Evolutionary conservation across 2,329 filamentous ascomycete species (phyloP), one percentile per base, ranked within the genome.

Genomic region (Botrytis fragariae): DNA sequence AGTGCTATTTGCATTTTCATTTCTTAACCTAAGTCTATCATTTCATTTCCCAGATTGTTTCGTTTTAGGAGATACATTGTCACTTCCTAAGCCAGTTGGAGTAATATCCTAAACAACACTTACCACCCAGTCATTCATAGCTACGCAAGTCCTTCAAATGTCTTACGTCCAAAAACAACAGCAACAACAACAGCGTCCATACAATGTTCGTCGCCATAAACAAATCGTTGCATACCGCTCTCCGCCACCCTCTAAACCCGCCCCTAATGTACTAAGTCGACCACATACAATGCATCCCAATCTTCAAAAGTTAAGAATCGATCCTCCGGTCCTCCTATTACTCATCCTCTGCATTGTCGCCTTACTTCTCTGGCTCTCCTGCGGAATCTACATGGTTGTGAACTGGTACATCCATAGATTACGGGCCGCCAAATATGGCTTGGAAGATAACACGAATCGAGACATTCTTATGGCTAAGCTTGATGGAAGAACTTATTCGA

Each of bases 251-350:
- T 57, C 65, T 57, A n/a, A 32, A 14, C 6, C 48, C 18, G 16
- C 65, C 16, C 14, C 35, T 18, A 68, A 22, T 14, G 10, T 25
- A 42, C 25, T 68, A 37, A 68, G 37, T 51, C 65, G 65, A 57
- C 65, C 65, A 57, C 65, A 68, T 32, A 48, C 48, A 20, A 68
- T 57, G 48, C 48, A 68, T 32, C 65, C 65, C 35, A 68, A 57
- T n/a, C 48, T 42, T 12, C 65, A 57, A 42, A 68, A 68, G n/a
- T 48, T 68, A 32, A 68, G 65, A 42, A 68, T 68, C 10, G 65
- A 68, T 37, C n/a, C 48, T 25, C 65, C 65, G 1, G 37, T 68
- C n/a, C 65, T 68, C 9, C 18, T 68, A 8, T 3, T 68, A 42
- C 65, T 68, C 10, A 57, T 57, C 6, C 9, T 68, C 65, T 57